phyloP scores from a whole-genome alignment of 2,329 filamentous ascomycete genomes.

The Apiospora kogelbergensis region DNA sequence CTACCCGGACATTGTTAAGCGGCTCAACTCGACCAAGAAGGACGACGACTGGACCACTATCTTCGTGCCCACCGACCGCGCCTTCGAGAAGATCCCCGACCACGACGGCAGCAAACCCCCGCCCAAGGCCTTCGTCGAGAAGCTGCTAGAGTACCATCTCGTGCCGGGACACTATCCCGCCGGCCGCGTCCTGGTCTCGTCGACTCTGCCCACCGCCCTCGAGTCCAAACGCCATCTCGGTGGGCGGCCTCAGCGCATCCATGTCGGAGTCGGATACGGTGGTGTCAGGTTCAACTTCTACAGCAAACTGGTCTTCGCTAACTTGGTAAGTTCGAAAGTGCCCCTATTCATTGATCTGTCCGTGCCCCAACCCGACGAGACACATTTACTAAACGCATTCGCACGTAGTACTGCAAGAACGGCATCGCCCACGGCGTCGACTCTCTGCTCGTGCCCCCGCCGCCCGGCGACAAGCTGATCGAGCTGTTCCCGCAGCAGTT shows the following conservation, averaged over 20 bases:
- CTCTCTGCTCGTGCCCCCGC: slow-evolving; percentile 74
- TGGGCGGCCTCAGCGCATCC: slow-evolving; percentile 69
- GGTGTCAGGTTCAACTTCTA: slow-evolving; percentile 78
- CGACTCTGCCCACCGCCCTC: slow-evolving; percentile 73
- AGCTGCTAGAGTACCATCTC: slow-evolving; percentile 74
- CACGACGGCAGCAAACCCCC: slow-evolving; percentile 52
- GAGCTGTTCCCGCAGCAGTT: slow-evolving; percentile 73
- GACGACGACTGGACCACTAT: slow-evolving; percentile 65
- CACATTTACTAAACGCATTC: background rate
- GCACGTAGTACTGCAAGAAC: slow-evolving; percentile 64
- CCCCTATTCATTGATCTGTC: too few relatives aligned
- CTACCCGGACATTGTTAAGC: slow-evolving; percentile 67
- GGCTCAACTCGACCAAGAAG: slow-evolving; percentile 70
- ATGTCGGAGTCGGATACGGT: slow-evolving; percentile 60
- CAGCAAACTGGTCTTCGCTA: slow-evolving; percentile 65
- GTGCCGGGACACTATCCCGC: slow-evolving; percentile 66
- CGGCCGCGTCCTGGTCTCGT: slow-evolving; percentile 62
- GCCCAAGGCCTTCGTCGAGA: slow-evolving; percentile 68
- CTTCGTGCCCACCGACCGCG: slow-evolving; percentile 76
- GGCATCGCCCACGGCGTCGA: slow-evolving; percentile 80
- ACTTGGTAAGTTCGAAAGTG: slow-evolving; percentile 58
- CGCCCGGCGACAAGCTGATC: slow-evolving; percentile 49
- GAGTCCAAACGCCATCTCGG: slow-evolving; percentile 58
- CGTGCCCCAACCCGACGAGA: background rate
- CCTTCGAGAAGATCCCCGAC: slow-evolving; percentile 63